Percentiles rank a stretch among this genome's conserved stretches.
Conservation (phyloP, 2,329 filamentous ascomycete species). For the Cladosporium sp. region DNA sequence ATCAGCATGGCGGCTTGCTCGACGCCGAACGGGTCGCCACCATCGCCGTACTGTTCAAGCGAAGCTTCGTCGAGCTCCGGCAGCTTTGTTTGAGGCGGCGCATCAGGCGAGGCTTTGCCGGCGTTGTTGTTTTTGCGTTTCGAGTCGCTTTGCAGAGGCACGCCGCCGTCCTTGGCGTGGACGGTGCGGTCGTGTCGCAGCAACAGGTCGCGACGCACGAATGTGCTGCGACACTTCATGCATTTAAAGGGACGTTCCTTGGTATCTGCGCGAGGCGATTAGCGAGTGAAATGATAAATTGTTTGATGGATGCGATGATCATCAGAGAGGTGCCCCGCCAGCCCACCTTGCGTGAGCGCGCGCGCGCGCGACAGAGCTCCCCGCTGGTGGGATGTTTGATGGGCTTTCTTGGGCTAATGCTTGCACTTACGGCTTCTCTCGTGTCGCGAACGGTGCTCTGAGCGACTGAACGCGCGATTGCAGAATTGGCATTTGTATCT, state of each 20-base stretch:
- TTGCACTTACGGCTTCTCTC: constrained; percentile 89
- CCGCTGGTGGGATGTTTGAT: constrained; percentile 11
- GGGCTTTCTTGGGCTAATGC: constrained; percentile 8
- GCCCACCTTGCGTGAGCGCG: constrained; percentile 20
- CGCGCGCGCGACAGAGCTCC: constrained; percentile 16
- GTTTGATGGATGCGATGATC: constrained; percentile 11
- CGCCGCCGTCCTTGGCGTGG: constrained; percentile 94
- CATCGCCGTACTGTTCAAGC: constrained; percentile 83
- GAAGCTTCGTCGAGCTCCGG: constrained; percentile 79
- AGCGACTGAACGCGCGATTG: constrained; percentile 93
- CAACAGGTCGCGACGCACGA: constrained; percentile 93
- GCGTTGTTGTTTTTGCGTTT: constrained; percentile 62
- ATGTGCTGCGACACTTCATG: constrained; percentile 96
- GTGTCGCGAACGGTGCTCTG: constrained; percentile 94
- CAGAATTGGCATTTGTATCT: constrained; percentile 99
- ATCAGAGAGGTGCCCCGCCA: constrained; percentile 20
- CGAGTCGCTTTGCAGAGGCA: constrained; percentile 88
- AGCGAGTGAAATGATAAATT: not conserved
- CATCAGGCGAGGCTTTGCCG: constrained; percentile 43
- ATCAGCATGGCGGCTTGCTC: constrained; percentile 98
- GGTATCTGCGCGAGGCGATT: constrained; percentile 61
- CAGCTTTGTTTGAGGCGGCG: constrained; percentile 61
- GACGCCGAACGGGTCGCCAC: constrained; percentile 89
- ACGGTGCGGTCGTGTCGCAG: constrained; percentile 97
- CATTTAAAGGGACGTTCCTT: constrained; percentile 99